Evolutionary conservation across 2,329 filamentous ascomycete genomes (phyloP).

Genomic region (Cercospora brassicicola): DNA sequence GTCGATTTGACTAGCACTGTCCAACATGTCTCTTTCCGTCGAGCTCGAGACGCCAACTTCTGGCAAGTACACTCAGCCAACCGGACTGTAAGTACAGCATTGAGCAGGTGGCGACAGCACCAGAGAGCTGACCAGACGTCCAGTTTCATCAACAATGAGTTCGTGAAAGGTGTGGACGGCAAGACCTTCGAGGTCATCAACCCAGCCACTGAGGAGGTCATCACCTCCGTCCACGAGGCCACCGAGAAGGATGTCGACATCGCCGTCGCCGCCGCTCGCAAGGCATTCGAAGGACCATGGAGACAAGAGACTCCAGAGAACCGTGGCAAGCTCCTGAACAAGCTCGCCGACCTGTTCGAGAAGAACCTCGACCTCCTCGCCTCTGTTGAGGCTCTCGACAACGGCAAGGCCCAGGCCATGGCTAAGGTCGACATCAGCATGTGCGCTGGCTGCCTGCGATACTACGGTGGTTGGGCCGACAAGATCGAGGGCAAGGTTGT

Average conservation of each 20-base stretch:
- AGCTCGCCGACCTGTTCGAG: conserved; percentile 78
- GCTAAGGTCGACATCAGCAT: conserved; percentile 72
- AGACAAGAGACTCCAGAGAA: conserved; percentile 71
- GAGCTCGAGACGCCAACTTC: conserved; percentile 69
- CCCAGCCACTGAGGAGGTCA: conserved; percentile 79
- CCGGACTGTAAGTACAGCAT: conserved; percentile 50
- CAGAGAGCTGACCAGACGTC: background rate
- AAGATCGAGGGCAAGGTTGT: conserved; percentile 88
- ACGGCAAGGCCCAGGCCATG: conserved; percentile 77
- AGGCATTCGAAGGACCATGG: conserved; percentile 70
- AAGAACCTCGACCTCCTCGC: conserved; percentile 74
- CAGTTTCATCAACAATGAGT: conserved; percentile 93
- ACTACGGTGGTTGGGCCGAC: conserved; percentile 88
- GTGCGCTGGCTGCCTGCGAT: conserved; percentile 71
- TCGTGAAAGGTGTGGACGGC: conserved; percentile 77
- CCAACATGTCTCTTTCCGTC: conserved; percentile 49
- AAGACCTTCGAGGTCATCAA: conserved; percentile 92
- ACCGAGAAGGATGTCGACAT: conserved; percentile 81
- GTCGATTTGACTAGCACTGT: conserved; percentile 9
- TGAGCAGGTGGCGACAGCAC: background rate
- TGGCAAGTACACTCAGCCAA: conserved; percentile 58
- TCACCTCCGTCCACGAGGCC: conserved; percentile 78
- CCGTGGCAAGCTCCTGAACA: conserved; percentile 68
- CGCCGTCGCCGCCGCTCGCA: conserved; percentile 80
- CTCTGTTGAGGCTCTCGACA: conserved; percentile 82